phyloP scores from a whole-genome alignment of 2,329 filamentous ascomycete genomes.

The Plenodomus tracheiphilus region DNA sequence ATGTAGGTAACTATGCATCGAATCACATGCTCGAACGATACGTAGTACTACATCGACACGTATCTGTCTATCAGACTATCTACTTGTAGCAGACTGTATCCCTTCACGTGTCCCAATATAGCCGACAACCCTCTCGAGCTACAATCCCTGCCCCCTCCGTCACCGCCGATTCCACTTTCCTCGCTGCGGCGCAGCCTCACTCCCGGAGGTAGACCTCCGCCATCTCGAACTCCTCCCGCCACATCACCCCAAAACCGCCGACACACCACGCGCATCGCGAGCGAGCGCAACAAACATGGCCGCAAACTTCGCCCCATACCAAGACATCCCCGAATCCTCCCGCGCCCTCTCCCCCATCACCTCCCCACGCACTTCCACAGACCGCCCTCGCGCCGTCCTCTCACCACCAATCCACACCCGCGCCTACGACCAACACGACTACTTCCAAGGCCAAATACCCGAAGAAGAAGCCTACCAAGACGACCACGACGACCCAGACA shows the following conservation, averaged over 20 bases:
- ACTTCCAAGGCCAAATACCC: conserved; percentile 24
- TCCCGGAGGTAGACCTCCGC: neutral
- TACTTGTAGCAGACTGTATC: neutral
- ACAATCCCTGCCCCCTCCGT: neutral
- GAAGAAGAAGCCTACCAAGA: neutral
- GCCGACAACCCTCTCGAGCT: neutral
- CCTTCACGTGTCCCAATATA: conserved; percentile 14
- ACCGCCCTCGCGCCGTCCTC: conserved; percentile 28
- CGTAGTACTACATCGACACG: too few relatives aligned
- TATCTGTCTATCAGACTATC: too few relatives aligned
- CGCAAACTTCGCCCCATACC: conserved; percentile 87
- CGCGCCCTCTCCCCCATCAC: conserved; percentile 76
- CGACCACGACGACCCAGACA: conserved; percentile 12
- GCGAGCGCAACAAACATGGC: conserved; percentile 28
- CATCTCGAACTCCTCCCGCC: neutral
- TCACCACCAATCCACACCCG: conserved; percentile 36
- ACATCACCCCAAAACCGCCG: neutral
- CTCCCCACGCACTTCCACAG: conserved; percentile 46
- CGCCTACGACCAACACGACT: conserved; percentile 47
- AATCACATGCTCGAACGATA: neutral
- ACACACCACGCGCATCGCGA: too few relatives aligned
- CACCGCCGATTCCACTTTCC: neutral
- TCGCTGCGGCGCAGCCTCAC: neutral
- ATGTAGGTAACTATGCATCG: neutral
- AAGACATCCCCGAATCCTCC: conserved; percentile 84